A percentile compares a stretch with the other conserved stretches of the same genome.
Evolutionary conservation across 257 asterid species (phyloP).

Genomic region (Primulina eburnea): DNA sequence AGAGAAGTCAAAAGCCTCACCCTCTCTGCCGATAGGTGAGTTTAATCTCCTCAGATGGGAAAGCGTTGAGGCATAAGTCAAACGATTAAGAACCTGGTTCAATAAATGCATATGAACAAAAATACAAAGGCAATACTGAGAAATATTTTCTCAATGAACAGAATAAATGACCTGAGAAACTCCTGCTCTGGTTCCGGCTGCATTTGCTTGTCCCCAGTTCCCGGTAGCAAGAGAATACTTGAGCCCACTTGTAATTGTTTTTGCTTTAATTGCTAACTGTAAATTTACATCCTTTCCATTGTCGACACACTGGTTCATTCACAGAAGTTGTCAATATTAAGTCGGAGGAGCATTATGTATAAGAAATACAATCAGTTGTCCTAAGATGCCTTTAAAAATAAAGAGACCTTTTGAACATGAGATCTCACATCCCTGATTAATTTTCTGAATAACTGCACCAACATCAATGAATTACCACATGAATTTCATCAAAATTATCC

Average conservation of each 20-base stretch:
- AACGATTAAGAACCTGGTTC: slow-evolving; percentile 86
- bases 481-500: slow-evolving; percentile 7
- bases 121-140: slow-evolving; percentile 10
- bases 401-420: slow-evolving; percentile 71
- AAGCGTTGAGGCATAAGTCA: slow-evolving; percentile 96
- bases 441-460: slow-evolving; percentile 68
- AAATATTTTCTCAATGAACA: slow-evolving; percentile 1
- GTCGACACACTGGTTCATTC: slow-evolving; percentile 59
- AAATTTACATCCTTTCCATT: slow-evolving; percentile 79
- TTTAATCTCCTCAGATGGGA: slow-evolving; percentile 92
- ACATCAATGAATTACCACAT: slow-evolving; percentile 10
- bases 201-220: slow-evolving; percentile 99
- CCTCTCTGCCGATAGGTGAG: slow-evolving; percentile 99
- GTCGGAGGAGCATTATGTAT: slow-evolving; percentile 16
- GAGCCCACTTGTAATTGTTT: slow-evolving; percentile 85
- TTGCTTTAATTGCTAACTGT: slow-evolving; percentile 86
- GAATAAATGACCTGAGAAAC: slow-evolving; percentile 60
- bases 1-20: slow-evolving; percentile 31
- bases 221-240: slow-evolving; percentile 90
- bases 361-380: slow-evolving; percentile 14
- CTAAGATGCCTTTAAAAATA: slow-evolving; percentile 23
- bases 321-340: slow-evolving; percentile 5
- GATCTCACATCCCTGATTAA: slow-evolving; percentile 76
- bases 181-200: slow-evolving; percentile 85
- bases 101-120: slow-evolving; percentile 19